phyloP scores from a whole-genome alignment of 1,139 yeast species.

The Taiozyma sp. region DNA sequence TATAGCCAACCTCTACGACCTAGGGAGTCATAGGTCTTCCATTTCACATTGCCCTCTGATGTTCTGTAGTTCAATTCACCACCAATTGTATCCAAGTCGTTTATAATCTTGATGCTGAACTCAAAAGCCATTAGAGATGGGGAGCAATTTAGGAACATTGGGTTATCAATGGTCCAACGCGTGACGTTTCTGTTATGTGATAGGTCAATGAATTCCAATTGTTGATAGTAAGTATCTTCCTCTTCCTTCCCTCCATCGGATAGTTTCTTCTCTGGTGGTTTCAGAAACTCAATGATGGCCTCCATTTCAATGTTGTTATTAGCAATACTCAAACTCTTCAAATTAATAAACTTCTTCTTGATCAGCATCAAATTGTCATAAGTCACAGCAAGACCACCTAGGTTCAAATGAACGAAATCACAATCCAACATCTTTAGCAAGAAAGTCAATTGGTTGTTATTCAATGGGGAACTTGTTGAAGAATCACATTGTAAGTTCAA shows the following conservation, averaged over 20 bases:
- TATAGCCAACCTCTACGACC: slow-evolving; percentile 87
- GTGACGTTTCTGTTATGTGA: slow-evolving; percentile 43
- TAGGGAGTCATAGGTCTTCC: slow-evolving; percentile 40
- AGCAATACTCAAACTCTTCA: slow-evolving; percentile 60
- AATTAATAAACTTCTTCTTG: slow-evolving; percentile 44
- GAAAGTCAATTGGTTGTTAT: slow-evolving; percentile 52
- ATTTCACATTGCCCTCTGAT: slow-evolving; percentile 38
- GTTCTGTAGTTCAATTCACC: slow-evolving; percentile 37
- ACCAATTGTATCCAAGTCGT: slow-evolving; percentile 42
- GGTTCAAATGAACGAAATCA: slow-evolving; percentile 46
- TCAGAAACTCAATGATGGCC: slow-evolving; percentile 43
- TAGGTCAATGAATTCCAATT: slow-evolving; percentile 42
- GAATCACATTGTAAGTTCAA: slow-evolving; percentile 70
- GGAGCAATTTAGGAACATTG: slow-evolving; percentile 36
- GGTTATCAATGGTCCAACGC: slow-evolving; percentile 49
- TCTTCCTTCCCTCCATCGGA: slow-evolving; percentile 2
- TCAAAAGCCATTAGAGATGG: slow-evolving; percentile 35
- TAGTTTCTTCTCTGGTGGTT: slow-evolving; percentile 22
- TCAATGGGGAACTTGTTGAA: slow-evolving; percentile 58
- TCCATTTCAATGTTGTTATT: slow-evolving; percentile 48
- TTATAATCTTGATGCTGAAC: slow-evolving; percentile 40
- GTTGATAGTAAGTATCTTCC: slow-evolving; percentile 23
- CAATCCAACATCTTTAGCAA: slow-evolving; percentile 39
- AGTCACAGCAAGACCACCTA: slow-evolving; percentile 72
- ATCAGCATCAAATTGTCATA: slow-evolving; percentile 49